A percentile compares a stretch with the other conserved stretches of the same genome.
These are phyloP conservation scores for Colletotrichum sojae DNA, from an alignment of 2,329 filamentous ascomycete genomes.

Conservation along the genomic window DNA sequence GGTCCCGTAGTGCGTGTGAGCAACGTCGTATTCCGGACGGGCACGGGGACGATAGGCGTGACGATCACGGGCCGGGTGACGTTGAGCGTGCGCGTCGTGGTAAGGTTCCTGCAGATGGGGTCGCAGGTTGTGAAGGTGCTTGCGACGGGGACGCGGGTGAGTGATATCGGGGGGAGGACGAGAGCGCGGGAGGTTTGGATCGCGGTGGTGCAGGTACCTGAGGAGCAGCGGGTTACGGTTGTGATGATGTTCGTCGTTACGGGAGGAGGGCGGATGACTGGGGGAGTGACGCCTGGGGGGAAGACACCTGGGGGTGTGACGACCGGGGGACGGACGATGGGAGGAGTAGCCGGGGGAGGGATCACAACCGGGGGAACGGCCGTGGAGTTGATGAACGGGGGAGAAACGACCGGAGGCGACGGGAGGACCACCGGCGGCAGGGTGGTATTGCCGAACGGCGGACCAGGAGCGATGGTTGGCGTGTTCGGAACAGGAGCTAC, in stretches of 20 bases:
- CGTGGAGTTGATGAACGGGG: too few relatives aligned
- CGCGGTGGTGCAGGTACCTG: background rate
- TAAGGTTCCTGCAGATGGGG: background rate
- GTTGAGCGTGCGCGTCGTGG: background rate
- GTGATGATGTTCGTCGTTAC: background rate
- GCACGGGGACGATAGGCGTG: background rate
- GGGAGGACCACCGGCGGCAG: background rate
- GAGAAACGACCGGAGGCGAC: constrained; percentile 4
- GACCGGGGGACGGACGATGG: constrained; percentile 7
- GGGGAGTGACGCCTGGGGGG: constrained; percentile 2
- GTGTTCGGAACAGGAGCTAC: background rate
- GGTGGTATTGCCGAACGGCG: constrained; percentile 6
- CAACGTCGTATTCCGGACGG: too few relatives aligned
- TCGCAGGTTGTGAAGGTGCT: constrained; percentile 3
- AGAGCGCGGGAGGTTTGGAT: background rate
- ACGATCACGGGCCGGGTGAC: background rate
- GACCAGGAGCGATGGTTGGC: background rate
- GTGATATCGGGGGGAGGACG: background rate
- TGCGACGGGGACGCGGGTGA: background rate
- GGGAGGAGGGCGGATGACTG: background rate
- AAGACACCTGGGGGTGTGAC: constrained; percentile 3
- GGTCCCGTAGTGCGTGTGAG: too few relatives aligned
- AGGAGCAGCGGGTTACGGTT: constrained; percentile 3
- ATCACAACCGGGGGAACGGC: too few relatives aligned
- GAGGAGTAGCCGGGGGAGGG: too few relatives aligned